Evolutionary conservation across 2,329 filamentous ascomycete genomes (phyloP), one percentile per base, ranked within the genome.

Genomic region (Trichocomaceae sp.): DNA sequence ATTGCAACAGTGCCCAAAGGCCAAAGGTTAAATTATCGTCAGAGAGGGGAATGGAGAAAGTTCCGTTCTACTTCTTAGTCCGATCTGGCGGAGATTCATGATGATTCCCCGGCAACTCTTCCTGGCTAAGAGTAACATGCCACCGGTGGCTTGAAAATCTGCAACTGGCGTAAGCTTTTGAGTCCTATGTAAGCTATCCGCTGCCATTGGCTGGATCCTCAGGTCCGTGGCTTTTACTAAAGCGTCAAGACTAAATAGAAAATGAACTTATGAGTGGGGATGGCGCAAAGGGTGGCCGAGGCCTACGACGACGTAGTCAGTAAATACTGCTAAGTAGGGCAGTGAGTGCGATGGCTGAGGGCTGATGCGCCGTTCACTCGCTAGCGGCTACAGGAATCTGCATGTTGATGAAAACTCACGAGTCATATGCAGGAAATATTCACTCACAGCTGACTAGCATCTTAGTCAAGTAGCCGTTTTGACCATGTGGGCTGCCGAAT

Each of bases 91-190:
- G 50, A 46, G 29, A 46, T 52, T 19, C 41, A 46, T 9, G 9
- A 12, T 26, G 13, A 7, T 52, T 22, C 50, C 50, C 50, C 50
- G 50, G 50, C 15, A 19, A 46, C 33, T 20, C 6, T 52, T 9
- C 35, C 17, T 52, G 50, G 50, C 19, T 35, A 6, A 17, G 17
- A 33, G 23, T 20, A 46, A 37, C 46, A 46, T 13, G 5, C 8
- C 41, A 46, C 29, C 41, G 10, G 19, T 46, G 41, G 50, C 41
- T 45, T 46, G 41, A 45, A 22, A 52, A 52, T 52, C 41, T 26
- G 15, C 50, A 52, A 52, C 33, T 13, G 41, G 50, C 41, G 29
- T 52, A 35, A 52, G 49, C 49, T 52, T 17, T 17, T n/a, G 10
- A 37, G 31, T 35, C 31, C 23, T 44, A 10, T 33, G 9, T 45